These are phyloP conservation scores for Zoysia japonica DNA, from an alignment of 176 grass and related monocot genomes.

Conservation along the genomic window DNA sequence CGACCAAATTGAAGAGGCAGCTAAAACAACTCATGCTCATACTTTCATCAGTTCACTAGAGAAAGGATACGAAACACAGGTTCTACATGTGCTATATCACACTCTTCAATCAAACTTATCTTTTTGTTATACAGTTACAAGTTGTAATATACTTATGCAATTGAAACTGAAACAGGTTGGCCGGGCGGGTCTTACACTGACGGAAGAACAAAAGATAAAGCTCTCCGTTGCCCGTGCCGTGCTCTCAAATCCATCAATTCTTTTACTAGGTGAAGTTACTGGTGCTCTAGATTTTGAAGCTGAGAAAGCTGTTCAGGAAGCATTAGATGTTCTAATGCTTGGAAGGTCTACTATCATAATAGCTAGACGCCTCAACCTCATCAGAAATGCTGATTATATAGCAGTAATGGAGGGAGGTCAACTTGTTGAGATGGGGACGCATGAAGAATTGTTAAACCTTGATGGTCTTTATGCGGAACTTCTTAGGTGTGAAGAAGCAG, in stretches of 20 bases:
- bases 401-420: conserved; percentile 98
- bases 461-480: conserved; percentile 95
- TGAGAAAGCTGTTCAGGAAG: conserved; percentile 93
- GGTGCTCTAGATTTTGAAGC: conserved; percentile 98
- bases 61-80: conserved; percentile 95
- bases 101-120: neutral
- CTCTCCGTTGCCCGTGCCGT: conserved; percentile 97
- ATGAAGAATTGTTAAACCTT: conserved; percentile 93
- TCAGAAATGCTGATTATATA: conserved; percentile 99
- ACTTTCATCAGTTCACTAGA: conserved; percentile 96
- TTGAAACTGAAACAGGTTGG: conserved; percentile 70
- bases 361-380: conserved; percentile 89
- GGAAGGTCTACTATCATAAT: conserved; percentile 97
- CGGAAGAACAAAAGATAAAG: conserved; percentile 97
- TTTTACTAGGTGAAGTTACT: conserved; percentile 94
- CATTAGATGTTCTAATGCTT: conserved; percentile 87
- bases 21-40: conserved; percentile 95
- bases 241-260: conserved; percentile 91
- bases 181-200: conserved; percentile 77
- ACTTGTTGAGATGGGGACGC: conserved; percentile 98
- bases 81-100: conserved; percentile 33
- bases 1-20: conserved; percentile 98
- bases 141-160: conserved; percentile 16
- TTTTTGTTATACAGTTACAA: neutral
- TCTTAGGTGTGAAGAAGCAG: conserved; percentile 88